Evolutionary conservation across 2,329 filamentous ascomycete species (phyloP).

Genomic region (Botrytis tulipae): DNA sequence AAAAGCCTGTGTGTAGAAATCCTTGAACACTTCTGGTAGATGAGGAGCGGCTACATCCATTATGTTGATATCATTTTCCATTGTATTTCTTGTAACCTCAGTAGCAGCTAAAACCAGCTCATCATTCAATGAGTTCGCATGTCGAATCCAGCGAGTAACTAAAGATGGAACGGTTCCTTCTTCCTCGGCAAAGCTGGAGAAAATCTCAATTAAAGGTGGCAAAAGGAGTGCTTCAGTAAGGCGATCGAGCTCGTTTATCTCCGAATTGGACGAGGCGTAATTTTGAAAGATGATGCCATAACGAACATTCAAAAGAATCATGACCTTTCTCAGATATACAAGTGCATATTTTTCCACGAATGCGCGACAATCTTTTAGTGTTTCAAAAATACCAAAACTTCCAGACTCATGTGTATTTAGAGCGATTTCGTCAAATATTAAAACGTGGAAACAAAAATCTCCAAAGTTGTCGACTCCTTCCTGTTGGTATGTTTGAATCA

Average conservation of each 20-base stretch:
- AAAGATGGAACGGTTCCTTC: conserved; percentile 44
- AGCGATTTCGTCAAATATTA: conserved; percentile 5
- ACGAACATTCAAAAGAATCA: conserved; percentile 81
- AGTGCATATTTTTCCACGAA: conserved; percentile 80
- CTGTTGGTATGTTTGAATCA: conserved; percentile 24
- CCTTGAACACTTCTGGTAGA: background rate
- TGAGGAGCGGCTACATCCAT: background rate
- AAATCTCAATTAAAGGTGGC: conserved; percentile 76
- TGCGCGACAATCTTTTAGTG: conserved; percentile 53
- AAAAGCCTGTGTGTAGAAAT: background rate
- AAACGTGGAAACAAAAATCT: conserved; percentile 32
- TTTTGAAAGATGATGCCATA: conserved; percentile 85
- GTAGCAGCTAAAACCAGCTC: background rate
- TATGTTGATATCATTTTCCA: background rate
- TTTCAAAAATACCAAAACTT: conserved; percentile 54
- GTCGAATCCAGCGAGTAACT: conserved; percentile 67
- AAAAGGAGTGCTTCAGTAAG: conserved; percentile 73
- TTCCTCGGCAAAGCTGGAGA: conserved; percentile 38
- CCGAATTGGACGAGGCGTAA: conserved; percentile 59
- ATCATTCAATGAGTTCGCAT: conserved; percentile 18
- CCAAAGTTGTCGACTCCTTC: conserved; percentile 26
- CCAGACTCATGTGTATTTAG: conserved; percentile 48
- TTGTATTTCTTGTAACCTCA: background rate
- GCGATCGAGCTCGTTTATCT: conserved; percentile 76
- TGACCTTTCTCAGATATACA: conserved; percentile 82